phyloP scores from a whole-genome alignment of 306 rosid species.

The Prunus fruticosa region DNA sequence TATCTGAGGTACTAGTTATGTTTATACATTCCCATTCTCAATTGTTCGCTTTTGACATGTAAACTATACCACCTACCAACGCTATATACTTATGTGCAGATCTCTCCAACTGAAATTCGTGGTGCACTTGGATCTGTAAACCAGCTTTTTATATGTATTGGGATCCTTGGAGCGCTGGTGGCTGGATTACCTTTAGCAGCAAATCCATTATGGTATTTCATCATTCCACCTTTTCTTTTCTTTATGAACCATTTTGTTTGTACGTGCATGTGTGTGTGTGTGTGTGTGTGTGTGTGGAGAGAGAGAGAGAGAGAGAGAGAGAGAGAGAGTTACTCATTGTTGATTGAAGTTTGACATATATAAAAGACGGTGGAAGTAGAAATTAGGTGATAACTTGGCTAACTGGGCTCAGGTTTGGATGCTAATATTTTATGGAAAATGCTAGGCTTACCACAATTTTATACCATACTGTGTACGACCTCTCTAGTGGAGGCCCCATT shows the following conservation, averaged over 20 bases:
- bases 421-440: too few relatives aligned
- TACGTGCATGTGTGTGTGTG: neutral
- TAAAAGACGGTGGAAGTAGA: neutral
- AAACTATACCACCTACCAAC: constrained; percentile 10
- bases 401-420: neutral
- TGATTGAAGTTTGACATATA: neutral
- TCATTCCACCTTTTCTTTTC: constrained; percentile 11
- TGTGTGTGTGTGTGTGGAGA: neutral
- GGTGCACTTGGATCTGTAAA: constrained; percentile 94
- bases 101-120: constrained; percentile 92
- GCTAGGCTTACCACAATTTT: too few relatives aligned
- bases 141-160: constrained; percentile 85
- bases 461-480: too few relatives aligned
- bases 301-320: too few relatives aligned
- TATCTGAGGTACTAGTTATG: constrained; percentile 73
- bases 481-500: too few relatives aligned
- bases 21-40: constrained; percentile 7
- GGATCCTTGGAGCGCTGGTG: constrained; percentile 82
- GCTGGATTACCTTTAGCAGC: constrained; percentile 89
- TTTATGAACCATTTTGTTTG: constrained; percentile 11
- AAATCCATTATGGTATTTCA: constrained; percentile 72
- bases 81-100: constrained; percentile 42
- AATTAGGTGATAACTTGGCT: neutral
- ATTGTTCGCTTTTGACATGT: neutral
- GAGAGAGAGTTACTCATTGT: neutral